Base-by-base conservation (phyloP, 2,329 filamentous ascomycete species). In the Allantophomopsis cytisporea region DNA sequence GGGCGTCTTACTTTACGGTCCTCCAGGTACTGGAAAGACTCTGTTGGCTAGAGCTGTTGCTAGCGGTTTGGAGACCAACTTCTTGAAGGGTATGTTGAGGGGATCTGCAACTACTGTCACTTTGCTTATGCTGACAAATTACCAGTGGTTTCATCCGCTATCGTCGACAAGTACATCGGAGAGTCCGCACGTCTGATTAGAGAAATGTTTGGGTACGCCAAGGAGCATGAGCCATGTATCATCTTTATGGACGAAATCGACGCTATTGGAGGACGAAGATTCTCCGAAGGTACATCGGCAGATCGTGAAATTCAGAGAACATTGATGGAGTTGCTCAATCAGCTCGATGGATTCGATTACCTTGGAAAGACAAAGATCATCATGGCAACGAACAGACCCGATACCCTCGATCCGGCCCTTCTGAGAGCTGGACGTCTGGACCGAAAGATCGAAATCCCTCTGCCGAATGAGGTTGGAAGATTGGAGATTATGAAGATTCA, bases 221-320 rank as follows among this genome's bases (percentile, higher is more conserved):
- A 95, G 65, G 93, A 98, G 61, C 91, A 98, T 61, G 91, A 98
- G 63, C 91, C 91, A 31, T 98, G 91, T 62, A 98, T 98, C 62
- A 98, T 98, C 65, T 98, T 98, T 74, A 98, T 98, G 91, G 93
- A 98, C 70, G 91, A 98, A 65, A 98, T 98, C 57, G 91, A 98
- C 57, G 91, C 91, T 56, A 98, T 98, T 55, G 91, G 91, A 60
- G 93, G 93, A 46, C 78, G 93, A 53, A 76, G 91, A 54, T 98
- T 98, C 64, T 94, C 86, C 1, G 91, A 98, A 61, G 91, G 93
- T 50, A 98, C 91, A 38, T 94, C 87, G 43, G 91, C 91, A 38
- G 91, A 98, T 66, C 81, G 93, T 55, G 91, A 98, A 62, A 98
- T 98, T 52, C 91, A 98, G 65, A 81, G 91, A 56, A 98, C 91